Conservation (phyloP, 1,284 basidiomycete species). For the Puccinia horiana region DNA sequence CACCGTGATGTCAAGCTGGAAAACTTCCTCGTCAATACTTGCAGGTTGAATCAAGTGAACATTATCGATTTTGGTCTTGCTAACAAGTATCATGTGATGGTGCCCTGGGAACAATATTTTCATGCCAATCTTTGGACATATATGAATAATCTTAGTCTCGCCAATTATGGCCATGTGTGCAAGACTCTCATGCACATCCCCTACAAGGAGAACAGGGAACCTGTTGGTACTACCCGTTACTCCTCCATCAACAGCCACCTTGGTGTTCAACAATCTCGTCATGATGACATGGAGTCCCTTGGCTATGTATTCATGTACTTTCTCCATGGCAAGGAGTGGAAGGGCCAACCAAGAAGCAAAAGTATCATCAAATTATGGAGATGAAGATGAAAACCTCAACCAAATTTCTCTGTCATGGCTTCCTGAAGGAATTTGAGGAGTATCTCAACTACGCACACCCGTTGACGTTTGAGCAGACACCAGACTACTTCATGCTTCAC, state of each 20-base stretch:
- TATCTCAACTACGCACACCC: slow-evolving; percentile 47
- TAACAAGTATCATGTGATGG: no score
- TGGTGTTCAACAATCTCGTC: slow-evolving; percentile 92
- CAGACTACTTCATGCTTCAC: slow-evolving; percentile 48
- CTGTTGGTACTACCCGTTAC: slow-evolving; percentile 97
- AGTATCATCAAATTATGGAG: slow-evolving; percentile 20
- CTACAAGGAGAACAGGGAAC: slow-evolving; percentile 99
- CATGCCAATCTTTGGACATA: no score
- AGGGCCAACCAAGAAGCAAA: slow-evolving; percentile 13
- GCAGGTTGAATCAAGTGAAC: slow-evolving; percentile 98
- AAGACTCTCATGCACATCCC: slow-evolving; percentile 99
- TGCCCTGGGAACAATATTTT: no score
- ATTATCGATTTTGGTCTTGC: slow-evolving; percentile 98
- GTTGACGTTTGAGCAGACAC: slow-evolving; percentile 46
- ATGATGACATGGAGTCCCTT: slow-evolving; percentile 93
- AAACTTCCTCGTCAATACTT: slow-evolving; percentile 99
- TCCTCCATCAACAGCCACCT: slow-evolving; percentile 99
- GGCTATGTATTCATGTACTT: slow-evolving; percentile 70
- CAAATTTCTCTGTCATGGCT: slow-evolving; percentile 21
- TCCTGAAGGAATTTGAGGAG: slow-evolving; percentile 28
- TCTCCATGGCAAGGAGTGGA: slow-evolving; percentile 32
- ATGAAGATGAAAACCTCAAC: not conserved
- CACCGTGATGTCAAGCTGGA: slow-evolving; percentile 99
- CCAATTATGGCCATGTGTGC: slow-evolving; percentile 99
- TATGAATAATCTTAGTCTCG: no score